A percentile compares a stretch with the other conserved stretches of the same genome.
Conservation (phyloP, 2,329 filamentous ascomycete genomes). For the Exophiala calicioides region DNA sequence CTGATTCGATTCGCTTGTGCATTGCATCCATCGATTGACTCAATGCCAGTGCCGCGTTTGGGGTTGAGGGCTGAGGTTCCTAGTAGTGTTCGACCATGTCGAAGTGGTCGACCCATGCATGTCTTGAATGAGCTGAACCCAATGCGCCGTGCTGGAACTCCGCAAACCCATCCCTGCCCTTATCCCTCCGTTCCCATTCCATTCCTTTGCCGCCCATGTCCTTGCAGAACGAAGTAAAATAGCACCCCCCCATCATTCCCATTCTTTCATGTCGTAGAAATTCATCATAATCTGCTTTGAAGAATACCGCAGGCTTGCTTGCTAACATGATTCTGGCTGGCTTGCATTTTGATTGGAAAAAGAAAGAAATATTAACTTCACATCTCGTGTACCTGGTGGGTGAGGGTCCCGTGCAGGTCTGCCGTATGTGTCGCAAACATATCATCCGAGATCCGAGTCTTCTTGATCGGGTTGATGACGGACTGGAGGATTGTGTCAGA, state of each 20-base stretch:
- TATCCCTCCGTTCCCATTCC: too few species aligned
- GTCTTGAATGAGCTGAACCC: too few species aligned
- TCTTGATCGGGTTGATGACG: neutral
- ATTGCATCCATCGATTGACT: too few species aligned
- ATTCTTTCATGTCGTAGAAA: conserved; percentile 4
- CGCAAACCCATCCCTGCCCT: too few species aligned
- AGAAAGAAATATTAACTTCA: neutral
- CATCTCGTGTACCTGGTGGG: too few species aligned
- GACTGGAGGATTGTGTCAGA: neutral
- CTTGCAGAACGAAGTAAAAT: too few species aligned
- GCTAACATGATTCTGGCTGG: neutral
- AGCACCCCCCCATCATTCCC: neutral
- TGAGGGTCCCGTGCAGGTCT: neutral
- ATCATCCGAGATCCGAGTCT: neutral
- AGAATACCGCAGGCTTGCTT: conserved; percentile 8
- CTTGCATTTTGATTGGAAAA: neutral
- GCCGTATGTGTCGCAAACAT: neutral
- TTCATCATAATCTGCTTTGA: conserved; percentile 8
- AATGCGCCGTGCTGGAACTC: too few species aligned
- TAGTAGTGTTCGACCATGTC: too few species aligned
- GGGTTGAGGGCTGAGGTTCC: too few species aligned
- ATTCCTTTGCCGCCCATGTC: neutral
- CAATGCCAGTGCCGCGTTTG: too few species aligned
- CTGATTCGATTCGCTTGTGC: too few species aligned
- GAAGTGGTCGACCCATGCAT: too few species aligned